phyloP scores from a whole-genome alignment of 108 stramenopile species.

The Cyclotella kingstonii region DNA sequence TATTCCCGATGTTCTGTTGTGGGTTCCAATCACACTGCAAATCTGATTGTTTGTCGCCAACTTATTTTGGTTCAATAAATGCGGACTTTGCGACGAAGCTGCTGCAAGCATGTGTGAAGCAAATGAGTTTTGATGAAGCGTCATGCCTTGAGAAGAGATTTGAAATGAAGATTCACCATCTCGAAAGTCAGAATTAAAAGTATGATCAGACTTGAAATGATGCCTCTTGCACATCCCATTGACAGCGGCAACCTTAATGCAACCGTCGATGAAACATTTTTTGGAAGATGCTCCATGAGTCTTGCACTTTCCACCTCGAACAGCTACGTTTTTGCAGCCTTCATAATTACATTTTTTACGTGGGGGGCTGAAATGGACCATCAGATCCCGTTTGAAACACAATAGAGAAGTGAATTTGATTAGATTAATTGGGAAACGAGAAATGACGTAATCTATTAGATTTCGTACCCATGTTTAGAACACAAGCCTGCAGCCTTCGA shows the following conservation, averaged over 20 bases:
- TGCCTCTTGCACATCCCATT: conserved; percentile 9
- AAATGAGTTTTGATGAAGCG: no score
- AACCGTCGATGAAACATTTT: background rate
- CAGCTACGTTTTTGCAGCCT: conserved; percentile 9
- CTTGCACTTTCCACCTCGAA: conserved; percentile 22
- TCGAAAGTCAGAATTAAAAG: no score
- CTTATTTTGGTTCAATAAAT: no score
- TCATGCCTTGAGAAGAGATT: no score
- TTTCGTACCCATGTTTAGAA: conserved; percentile 1
- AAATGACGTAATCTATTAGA: background rate
- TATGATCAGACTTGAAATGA: background rate
- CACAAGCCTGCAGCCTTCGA: conserved; percentile 3
- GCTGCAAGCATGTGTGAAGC: no score
- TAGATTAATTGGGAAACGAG: background rate
- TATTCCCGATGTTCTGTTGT: no score
- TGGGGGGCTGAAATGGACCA: conserved; percentile 10
- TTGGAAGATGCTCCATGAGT: conserved; percentile 9
- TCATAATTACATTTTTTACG: conserved; percentile 11
- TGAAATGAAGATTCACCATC: no score
- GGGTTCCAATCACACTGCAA: no score
- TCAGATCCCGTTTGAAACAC: no score
- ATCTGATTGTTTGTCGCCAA: no score
- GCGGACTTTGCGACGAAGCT: no score
- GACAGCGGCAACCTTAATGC: background rate
- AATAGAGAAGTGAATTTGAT: background rate